Percentiles rank a stretch among this genome's conserved stretches.
Evolutionary conservation across 2,329 filamentous ascomycete genomes (phyloP).

Genomic region (Teratosphaeria epicoccoides): DNA sequence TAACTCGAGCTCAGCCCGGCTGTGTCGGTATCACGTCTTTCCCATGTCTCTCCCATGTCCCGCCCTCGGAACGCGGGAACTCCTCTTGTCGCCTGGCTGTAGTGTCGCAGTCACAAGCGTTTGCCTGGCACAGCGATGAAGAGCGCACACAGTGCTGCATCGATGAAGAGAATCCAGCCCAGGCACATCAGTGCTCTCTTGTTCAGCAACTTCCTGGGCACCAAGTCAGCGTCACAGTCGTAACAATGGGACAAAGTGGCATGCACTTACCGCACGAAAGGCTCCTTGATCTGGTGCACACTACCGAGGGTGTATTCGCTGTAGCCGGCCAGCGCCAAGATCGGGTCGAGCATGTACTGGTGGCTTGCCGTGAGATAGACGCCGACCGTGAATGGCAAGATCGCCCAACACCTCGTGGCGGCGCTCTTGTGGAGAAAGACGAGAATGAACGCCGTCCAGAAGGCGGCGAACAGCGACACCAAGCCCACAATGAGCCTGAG

Average conservation of each 20-base stretch:
- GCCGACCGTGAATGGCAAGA: constrained; percentile 84
- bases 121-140: constrained; percentile 95
- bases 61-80: not conserved
- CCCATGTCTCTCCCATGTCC: not conserved
- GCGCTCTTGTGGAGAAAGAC: constrained; percentile 78
- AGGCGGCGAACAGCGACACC: constrained; percentile 75
- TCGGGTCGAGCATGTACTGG: constrained; percentile 88
- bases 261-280: constrained; percentile 54
- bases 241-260: not conserved
- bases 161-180: constrained; percentile 61
- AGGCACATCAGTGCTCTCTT: constrained; percentile 77
- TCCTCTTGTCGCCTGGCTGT: not conserved
- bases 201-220: constrained; percentile 56
- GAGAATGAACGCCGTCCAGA: constrained; percentile 88
- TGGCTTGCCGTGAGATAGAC: constrained; percentile 84
- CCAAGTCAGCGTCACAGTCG: not conserved
- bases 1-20: not conserved
- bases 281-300: constrained; percentile 78
- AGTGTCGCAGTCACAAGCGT: constrained; percentile 45
- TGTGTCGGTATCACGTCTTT: not conserved
- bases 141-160: constrained; percentile 71
- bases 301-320: constrained; percentile 96
- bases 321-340: constrained; percentile 76
- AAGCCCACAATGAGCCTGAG: constrained; percentile 77
- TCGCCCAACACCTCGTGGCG: constrained; percentile 71